phyloP scores from a whole-genome alignment of 1,284 basidiomycete genomes.

The Serendipita sp. region DNA sequence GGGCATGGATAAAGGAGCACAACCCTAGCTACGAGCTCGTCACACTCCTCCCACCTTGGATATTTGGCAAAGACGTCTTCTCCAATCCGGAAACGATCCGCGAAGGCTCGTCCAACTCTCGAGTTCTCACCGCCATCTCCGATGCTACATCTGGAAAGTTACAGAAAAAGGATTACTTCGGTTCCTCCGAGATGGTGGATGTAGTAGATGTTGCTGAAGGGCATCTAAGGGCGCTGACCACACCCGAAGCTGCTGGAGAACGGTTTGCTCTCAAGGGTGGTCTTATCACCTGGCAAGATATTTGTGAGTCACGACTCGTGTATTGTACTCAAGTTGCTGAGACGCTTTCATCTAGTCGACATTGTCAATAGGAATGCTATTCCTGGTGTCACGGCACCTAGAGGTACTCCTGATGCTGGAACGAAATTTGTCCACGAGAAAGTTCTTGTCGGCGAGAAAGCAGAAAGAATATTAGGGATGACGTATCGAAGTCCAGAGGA shows the following conservation, averaged over 20 bases:
- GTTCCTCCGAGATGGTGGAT: background rate
- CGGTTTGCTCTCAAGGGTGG: background rate
- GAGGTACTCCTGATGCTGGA: background rate
- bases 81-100: background rate
- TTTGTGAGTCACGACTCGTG: background rate
- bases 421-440: background rate
- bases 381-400: background rate
- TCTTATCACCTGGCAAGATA: background rate
- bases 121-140: background rate
- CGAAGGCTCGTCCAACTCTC: background rate
- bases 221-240: background rate
- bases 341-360: background rate
- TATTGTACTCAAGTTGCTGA: background rate
- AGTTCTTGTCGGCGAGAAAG: background rate
- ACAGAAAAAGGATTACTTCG: background rate
- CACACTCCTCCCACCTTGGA: background rate
- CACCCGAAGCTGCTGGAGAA: background rate
- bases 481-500: background rate
- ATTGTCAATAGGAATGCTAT: background rate
- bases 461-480: background rate
- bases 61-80: background rate
- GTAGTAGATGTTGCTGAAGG: background rate
- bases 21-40: conserved; percentile 10
- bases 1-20: conserved; percentile 13
- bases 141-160: background rate